Conservation (phyloP, 305 asterid genomes). For the Fraxinus sp. region DNA sequence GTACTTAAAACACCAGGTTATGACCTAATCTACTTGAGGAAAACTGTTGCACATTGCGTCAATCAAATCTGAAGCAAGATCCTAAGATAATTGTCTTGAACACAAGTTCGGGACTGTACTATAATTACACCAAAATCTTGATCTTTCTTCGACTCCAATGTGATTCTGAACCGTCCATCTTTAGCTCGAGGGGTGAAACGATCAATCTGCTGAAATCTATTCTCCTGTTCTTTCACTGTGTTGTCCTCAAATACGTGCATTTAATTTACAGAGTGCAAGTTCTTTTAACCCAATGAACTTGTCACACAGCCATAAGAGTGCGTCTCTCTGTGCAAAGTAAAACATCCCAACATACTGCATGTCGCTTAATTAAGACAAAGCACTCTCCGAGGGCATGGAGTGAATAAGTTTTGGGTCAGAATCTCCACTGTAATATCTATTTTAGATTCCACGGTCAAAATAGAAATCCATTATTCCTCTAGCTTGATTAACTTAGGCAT, state of each 20-base stretch:
- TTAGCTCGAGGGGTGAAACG: background rate
- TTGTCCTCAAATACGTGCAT: background rate
- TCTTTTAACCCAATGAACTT: background rate
- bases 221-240: background rate
- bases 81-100: background rate
- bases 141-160: background rate
- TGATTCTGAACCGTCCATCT: background rate
- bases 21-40: background rate
- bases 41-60: background rate
- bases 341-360: background rate
- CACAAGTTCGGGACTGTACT: background rate
- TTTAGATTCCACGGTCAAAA: background rate
- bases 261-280: background rate
- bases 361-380: background rate
- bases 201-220: background rate
- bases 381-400: background rate
- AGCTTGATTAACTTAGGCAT: background rate
- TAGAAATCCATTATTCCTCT: background rate
- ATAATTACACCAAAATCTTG: background rate
- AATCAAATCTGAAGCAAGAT: background rate
- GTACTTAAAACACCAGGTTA: background rate
- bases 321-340: background rate
- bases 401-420: background rate
- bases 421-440: background rate
- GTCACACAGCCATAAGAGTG: background rate